Evolutionary conservation across 805 yeast genomes (phyloP), one percentile per base, ranked within the genome.

Genomic region (Ogataea henricii): DNA sequence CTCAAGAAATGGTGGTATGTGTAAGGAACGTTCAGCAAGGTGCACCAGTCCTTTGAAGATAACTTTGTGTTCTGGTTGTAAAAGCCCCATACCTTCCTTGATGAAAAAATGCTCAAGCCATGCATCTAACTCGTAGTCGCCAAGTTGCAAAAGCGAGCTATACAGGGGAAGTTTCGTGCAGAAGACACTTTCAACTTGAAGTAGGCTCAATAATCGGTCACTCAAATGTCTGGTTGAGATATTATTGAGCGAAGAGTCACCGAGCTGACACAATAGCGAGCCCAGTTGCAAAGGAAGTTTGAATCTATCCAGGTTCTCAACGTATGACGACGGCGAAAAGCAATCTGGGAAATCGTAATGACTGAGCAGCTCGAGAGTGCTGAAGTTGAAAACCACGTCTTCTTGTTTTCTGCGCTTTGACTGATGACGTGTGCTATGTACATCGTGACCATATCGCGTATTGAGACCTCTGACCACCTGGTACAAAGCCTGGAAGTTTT

Each of bases 221-320:
- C 27, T 30, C 10, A 46, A 9, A 4, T 30, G 23, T 7, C 26
- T 5, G 10, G 13, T 18, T 18, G 37, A 21, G n/a, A 12, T 10
- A 16, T 33, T 26, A 12, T 21, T 14, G 9, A 17, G 23, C 1
- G 50, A 35, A 9, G 47, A 12, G 3, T 55, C 53, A 32, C 49
- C 44, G 1, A 56, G 39, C 17, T 51, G 53, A 17, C 39, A 47
- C 3, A 59, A 18, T 13, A 58, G 35, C 0, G 55, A 36, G 3
- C 60, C 60, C 10, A 58, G 22, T 33, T 59, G 60, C 1, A n/a
- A 39, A 1, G 60, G 57, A 1, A 49, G 16, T 18, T 38, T 32
- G 26, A 39, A 38, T 6, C 17, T 17, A 3, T 53, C 54, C 13
- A 59, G 9, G 7, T 52, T 42, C 14, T 26, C 18, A 12, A 55